phyloP scores from a whole-genome alignment of 495 filamentous ascomycete genomes.

The Zalerion maritima region DNA sequence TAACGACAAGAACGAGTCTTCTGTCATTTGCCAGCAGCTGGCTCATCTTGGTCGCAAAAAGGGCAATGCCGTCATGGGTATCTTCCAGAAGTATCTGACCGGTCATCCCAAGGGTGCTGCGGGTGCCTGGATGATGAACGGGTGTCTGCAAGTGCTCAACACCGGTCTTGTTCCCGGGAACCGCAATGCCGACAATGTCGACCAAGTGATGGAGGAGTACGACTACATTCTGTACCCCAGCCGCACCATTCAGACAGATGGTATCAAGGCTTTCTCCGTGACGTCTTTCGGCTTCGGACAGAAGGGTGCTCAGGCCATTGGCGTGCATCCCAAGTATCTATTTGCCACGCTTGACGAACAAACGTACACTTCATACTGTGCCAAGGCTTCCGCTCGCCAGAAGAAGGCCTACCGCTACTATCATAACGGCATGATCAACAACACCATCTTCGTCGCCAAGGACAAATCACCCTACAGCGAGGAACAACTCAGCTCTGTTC shows the following conservation, averaged over 20 bases:
- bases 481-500: constrained; percentile 68
- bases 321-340: constrained; percentile 91
- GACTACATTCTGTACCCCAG: constrained; percentile 96
- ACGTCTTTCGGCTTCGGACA: constrained; percentile 99
- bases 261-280: constrained; percentile 93
- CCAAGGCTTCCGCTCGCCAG: constrained; percentile 80
- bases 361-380: constrained; percentile 67
- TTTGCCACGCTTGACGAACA: constrained; percentile 84
- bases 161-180: constrained; percentile 90
- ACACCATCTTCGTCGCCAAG: constrained; percentile 95
- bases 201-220: constrained; percentile 89
- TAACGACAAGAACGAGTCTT: constrained; percentile 99
- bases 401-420: constrained; percentile 98
- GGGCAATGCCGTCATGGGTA: constrained; percentile 89
- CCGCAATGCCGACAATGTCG: constrained; percentile 95
- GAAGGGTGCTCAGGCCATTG: constrained; percentile 94
- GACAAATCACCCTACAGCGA: constrained; percentile 76
- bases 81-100: constrained; percentile 99
- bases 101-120: constrained; percentile 98
- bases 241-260: constrained; percentile 90
- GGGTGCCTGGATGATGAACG: constrained; percentile 99
- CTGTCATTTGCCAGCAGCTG: constrained; percentile 93
- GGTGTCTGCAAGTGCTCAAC: constrained; percentile 87
- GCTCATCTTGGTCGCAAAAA: constrained; percentile 86
- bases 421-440: constrained; percentile 94